Evolutionary conservation across 331 rosid genomes (phyloP), one percentile per base, ranked within the genome.

Genomic region (Telfairia occidentalis): DNA sequence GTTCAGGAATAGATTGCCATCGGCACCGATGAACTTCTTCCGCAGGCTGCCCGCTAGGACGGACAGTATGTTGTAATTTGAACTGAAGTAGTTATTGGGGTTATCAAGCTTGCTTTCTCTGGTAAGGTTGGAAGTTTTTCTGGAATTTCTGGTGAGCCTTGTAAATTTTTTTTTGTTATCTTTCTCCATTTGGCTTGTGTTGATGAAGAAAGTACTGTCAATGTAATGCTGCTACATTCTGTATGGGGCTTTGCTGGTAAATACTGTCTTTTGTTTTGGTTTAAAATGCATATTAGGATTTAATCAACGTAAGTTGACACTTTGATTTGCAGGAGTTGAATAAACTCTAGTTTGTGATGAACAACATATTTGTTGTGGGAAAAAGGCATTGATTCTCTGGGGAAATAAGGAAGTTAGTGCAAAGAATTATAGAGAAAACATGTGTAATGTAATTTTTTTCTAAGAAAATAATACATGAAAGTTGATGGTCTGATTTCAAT

Each of bases 31-130:
- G 73, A 94, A 94, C 58, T 94, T 89, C 91, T 94, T 89, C 86
- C 90, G 96, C 45, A 83, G 96, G 76, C 82, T 94, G 49, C 97
- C 98, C 1, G 87, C 97, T 3, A 87, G 85, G 57, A 86, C 90
- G 0, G 98, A 94, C 55, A 90, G 90, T 79, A 94, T 94, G 96
- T 71, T 92, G 83, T 92, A 85, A 76, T 65, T 48, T 77, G 72
- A 53, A 18, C 46, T 43, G 34, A 29, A 21, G 34, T 11, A 63
- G 3, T 40, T 16, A 12, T 66, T 66, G 35, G 34, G 45, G 28
- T 34, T 35, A 4, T 37, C 71, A 19, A 35, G 73, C n/a, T 19
- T 37, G 49, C 10, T 8, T 21, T 67, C 6, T 67, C 37, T 12
- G 54, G 35, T 11, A 42, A 67, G 32, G 19, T 35, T 26, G 24